These are phyloP conservation scores for Geranium brycei DNA, from an alignment of 345 rosid species.

Conservation along the genomic window DNA sequence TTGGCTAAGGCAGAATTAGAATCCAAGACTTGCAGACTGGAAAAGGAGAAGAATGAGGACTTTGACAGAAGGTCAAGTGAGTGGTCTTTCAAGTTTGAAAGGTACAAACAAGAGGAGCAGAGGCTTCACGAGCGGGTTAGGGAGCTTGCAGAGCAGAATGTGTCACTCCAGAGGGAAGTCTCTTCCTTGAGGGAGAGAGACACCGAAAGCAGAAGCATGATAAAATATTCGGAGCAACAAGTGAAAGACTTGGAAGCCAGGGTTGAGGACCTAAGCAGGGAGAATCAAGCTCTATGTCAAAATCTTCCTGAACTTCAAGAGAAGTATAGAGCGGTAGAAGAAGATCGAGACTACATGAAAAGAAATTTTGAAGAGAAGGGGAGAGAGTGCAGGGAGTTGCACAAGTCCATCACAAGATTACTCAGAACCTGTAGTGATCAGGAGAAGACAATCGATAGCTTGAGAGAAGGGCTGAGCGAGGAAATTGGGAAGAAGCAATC, in stretches of 20 bases:
- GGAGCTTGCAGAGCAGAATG: conserved; percentile 95
- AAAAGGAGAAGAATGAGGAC: conserved; percentile 75
- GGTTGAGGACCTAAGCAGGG: conserved; percentile 35
- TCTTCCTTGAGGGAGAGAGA: conserved; percentile 59
- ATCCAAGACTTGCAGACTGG: conserved; percentile 40
- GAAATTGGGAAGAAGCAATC: conserved; percentile 35
- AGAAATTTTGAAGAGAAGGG: conserved; percentile 76
- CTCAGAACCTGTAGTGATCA: conserved; percentile 70
- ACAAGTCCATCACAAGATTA: conserved; percentile 55
- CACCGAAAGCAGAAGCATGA: conserved; percentile 44
- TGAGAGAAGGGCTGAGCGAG: conserved; percentile 40
- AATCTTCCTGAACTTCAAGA: conserved; percentile 43
- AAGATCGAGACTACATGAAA: conserved; percentile 37
- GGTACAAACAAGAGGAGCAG: conserved; percentile 67
- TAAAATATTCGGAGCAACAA: conserved; percentile 46
- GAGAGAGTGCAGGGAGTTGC: conserved; percentile 78
- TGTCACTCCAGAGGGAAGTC: conserved; percentile 78
- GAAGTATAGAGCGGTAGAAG: conserved; percentile 38
- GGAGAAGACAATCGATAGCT: conserved; percentile 69
- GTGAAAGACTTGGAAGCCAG: conserved; percentile 40
- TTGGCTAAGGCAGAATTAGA: conserved; percentile 46
- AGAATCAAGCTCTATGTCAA: conserved; percentile 41
- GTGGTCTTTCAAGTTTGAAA: conserved; percentile 80
- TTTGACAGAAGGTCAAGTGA: conserved; percentile 91
- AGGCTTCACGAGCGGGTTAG: conserved; percentile 88